A percentile compares a stretch with the other conserved stretches of the same genome.
These are phyloP conservation scores for Symbiodinium natans DNA, from an alignment of 73 alveolate genomes.

Conservation along the genomic window DNA sequence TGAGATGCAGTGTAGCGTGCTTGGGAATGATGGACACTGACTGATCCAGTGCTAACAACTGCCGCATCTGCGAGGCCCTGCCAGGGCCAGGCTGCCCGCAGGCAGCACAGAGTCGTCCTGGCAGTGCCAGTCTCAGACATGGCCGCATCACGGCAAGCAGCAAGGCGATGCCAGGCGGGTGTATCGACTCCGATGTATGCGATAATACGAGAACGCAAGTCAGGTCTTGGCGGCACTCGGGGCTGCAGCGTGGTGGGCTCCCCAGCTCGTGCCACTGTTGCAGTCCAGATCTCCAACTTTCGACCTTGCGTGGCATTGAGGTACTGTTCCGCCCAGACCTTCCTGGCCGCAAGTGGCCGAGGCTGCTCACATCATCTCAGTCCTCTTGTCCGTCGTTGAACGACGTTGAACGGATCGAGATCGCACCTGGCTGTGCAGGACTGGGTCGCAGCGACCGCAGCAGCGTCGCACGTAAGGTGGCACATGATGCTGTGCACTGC, in stretches of 20 bases:
- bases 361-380: background rate
- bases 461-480: constrained; percentile 1
- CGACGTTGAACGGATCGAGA: no score
- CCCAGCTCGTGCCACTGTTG: background rate
- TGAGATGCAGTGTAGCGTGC: background rate
- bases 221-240: background rate
- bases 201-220: no score
- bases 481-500: background rate
- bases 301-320: background rate
- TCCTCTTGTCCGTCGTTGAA: no score
- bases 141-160: background rate
- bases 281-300: background rate
- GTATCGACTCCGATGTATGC: no score
- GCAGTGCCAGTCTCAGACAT: background rate
- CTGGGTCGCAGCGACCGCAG: constrained; percentile 7
- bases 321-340: background rate
- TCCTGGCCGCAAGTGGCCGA: background rate
- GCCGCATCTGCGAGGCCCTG: background rate
- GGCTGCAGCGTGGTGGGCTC: background rate
- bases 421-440: background rate
- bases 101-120: background rate
- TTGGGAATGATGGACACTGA: no score
- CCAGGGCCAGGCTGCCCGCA: background rate
- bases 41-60: background rate
- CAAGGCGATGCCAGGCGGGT: no score